phyloP scores from a whole-genome alignment of 2,329 filamentous ascomycete species.

The Aspergillus oerlinghausenensis region DNA sequence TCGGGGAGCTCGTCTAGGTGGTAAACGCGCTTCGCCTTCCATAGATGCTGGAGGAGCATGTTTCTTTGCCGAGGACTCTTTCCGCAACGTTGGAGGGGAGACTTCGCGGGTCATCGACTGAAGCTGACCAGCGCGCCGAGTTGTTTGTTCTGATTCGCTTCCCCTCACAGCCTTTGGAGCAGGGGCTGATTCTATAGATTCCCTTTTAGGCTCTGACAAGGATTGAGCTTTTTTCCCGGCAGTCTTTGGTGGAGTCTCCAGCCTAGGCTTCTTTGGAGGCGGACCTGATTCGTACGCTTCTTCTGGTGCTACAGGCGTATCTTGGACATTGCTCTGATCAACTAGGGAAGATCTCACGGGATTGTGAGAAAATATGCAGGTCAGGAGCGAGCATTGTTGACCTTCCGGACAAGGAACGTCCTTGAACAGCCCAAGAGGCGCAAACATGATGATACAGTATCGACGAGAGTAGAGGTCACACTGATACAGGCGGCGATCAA shows the following conservation, averaged over 20 bases:
- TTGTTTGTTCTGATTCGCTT: slow-evolving; percentile 10
- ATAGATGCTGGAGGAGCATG: neutral
- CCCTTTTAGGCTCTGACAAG: neutral
- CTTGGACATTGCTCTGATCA: slow-evolving; percentile 14
- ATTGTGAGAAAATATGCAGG: slow-evolving; percentile 57
- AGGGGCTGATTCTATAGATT: neutral
- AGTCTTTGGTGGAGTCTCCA: slow-evolving; percentile 6
- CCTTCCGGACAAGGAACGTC: slow-evolving; percentile 50
- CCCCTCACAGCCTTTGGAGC: slow-evolving; percentile 1
- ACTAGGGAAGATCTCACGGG: slow-evolving; percentile 2
- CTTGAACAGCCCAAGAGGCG: slow-evolving; percentile 52
- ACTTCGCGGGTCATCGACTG: slow-evolving; percentile 21
- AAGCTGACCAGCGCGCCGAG: slow-evolving; percentile 12
- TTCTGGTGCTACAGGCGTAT: slow-evolving; percentile 2
- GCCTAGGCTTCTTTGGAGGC: slow-evolving; percentile 28
- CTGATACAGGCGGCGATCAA: neutral
- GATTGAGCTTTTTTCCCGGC: neutral
- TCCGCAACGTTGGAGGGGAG: slow-evolving; percentile 26
- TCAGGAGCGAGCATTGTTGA: slow-evolving; percentile 47
- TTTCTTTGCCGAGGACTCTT: slow-evolving; percentile 5
- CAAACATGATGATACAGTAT: slow-evolving; percentile 44
- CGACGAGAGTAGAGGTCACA: neutral
- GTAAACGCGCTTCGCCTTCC: slow-evolving; percentile 8
- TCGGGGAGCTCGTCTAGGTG: slow-evolving; percentile 31
- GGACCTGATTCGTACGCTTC: slow-evolving; percentile 10